Conservation (phyloP, 2,329 filamentous ascomycete genomes). For the Fusarium sublunatum region DNA sequence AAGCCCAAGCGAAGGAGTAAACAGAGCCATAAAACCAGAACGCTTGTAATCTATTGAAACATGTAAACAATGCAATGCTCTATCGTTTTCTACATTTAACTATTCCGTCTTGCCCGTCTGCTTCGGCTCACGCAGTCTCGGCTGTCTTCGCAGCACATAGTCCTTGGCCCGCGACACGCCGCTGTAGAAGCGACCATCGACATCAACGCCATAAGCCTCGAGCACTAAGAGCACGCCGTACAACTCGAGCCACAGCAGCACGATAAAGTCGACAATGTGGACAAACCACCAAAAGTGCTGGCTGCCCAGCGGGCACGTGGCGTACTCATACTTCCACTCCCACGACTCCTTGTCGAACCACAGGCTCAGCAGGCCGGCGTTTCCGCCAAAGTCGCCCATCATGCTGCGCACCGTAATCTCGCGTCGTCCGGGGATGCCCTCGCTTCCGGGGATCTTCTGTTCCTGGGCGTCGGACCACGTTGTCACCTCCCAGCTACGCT, state of each 20-base stretch:
- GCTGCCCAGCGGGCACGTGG: constrained; percentile 79
- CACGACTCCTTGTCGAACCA: constrained; percentile 83
- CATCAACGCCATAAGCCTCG: constrained; percentile 50
- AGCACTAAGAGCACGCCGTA: constrained; percentile 45
- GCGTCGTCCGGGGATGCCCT: constrained; percentile 72
- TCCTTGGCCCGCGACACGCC: constrained; percentile 33
- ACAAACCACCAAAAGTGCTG: constrained; percentile 97
- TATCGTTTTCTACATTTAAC: constrained; percentile 32
- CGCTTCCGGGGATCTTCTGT: constrained; percentile 54
- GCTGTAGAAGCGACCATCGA: constrained; percentile 46
- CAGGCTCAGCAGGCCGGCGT: constrained; percentile 85
- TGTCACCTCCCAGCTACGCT: constrained; percentile 62
- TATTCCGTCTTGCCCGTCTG: constrained; percentile 34
- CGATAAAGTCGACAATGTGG: constrained; percentile 75
- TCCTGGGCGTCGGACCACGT: constrained; percentile 60
- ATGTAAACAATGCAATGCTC: constrained; percentile 16
- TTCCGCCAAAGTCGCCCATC: constrained; percentile 97
- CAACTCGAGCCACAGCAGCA: constrained; percentile 49
- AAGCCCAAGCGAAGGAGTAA: constrained; percentile 13
- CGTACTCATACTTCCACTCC: constrained; percentile 87
- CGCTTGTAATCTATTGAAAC: constrained; percentile 31
- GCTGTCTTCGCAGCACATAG: constrained; percentile 13
- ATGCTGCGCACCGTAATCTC: constrained; percentile 96
- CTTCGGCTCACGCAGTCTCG: constrained; percentile 20
- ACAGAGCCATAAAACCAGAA: constrained; percentile 16